Evolutionary conservation across 371 early-diverging fungal genomes (phyloP).

Genomic region (Mortierella polycephala): DNA sequence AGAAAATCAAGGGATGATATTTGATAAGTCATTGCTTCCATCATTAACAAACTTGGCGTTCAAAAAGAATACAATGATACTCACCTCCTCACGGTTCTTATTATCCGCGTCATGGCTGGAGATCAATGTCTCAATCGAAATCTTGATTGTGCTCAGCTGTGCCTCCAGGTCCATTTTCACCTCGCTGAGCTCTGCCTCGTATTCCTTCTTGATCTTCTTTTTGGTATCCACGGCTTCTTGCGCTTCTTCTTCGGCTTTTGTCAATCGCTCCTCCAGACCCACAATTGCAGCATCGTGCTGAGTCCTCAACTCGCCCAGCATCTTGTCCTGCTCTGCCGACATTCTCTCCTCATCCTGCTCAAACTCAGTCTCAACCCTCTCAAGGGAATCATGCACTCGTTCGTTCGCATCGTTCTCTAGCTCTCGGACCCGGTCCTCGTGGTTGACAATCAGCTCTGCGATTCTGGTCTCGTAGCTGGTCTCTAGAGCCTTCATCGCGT

Average conservation of each 20-base stretch:
- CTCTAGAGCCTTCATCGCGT: slow-evolving; percentile 23
- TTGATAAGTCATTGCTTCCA: neutral
- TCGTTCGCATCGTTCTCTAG: slow-evolving; percentile 47
- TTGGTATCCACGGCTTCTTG: slow-evolving; percentile 12
- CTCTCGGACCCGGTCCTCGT: slow-evolving; percentile 42
- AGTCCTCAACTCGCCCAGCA: slow-evolving; percentile 3
- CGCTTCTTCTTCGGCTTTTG: slow-evolving; percentile 20
- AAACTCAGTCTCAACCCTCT: slow-evolving; percentile 40
- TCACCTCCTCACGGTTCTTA: slow-evolving; percentile 19
- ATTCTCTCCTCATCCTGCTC: slow-evolving; percentile 32
- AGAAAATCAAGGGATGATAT: neutral
- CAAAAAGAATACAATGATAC: neutral
- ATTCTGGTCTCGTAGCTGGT: slow-evolving; percentile 34
- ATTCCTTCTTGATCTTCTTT: slow-evolving; percentile 1
- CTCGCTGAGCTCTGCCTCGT: slow-evolving; percentile 12
- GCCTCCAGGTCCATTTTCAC: slow-evolving; percentile 19
- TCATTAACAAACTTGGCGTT: neutral
- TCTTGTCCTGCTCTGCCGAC: slow-evolving; percentile 15
- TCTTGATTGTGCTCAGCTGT: slow-evolving; percentile 14
- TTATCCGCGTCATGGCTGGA: slow-evolving; percentile 3
- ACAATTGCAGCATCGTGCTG: slow-evolving; percentile 12
- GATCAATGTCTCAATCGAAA: slow-evolving; percentile 11
- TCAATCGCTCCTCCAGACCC: slow-evolving; percentile 26
- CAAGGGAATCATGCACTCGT: slow-evolving; percentile 35
- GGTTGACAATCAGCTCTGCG: slow-evolving; percentile 50